These are phyloP conservation scores for Mrakia hoshinonis DNA, from an alignment of 768 basidiomycete genomes.

Conservation along the genomic window DNA sequence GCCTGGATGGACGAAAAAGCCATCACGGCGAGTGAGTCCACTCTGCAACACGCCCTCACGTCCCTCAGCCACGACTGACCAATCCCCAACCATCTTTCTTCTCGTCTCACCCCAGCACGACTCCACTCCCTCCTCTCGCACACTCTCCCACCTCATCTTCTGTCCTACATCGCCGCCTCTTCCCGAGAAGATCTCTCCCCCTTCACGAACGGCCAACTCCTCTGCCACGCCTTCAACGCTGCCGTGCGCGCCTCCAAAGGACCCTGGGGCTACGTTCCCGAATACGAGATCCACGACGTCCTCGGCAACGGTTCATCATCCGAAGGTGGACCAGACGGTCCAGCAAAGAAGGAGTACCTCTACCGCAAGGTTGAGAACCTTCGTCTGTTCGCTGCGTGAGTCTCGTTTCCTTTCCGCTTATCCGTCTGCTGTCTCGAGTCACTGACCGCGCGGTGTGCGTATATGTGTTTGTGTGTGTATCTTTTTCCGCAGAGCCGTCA, in stretches of 20 bases:
- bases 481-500: constrained; percentile 52
- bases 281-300: constrained; percentile 71
- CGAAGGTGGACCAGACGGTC: constrained; percentile 43
- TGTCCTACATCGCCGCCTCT: constrained; percentile 41
- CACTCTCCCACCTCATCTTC: constrained; percentile 56
- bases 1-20: constrained; percentile 40
- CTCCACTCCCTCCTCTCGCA: constrained; percentile 54
- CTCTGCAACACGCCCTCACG: too few relatives aligned
- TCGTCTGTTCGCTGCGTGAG: constrained; percentile 73
- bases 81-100: too few relatives aligned
- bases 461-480: constrained; percentile 33
- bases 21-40: constrained; percentile 53
- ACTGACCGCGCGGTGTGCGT: neutral
- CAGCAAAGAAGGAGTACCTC: constrained; percentile 61
- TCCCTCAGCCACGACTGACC: too few relatives aligned
- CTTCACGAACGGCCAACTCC: constrained; percentile 57
- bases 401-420: constrained; percentile 29
- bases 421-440: neutral
- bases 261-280: constrained; percentile 80
- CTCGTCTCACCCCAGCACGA: constrained; percentile 47
- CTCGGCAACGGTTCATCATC: constrained; percentile 29
- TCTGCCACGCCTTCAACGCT: constrained; percentile 72
- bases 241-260: constrained; percentile 69
- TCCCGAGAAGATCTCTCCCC: neutral
- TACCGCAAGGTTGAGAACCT: constrained; percentile 80